phyloP scores from a whole-genome alignment of 2,329 filamentous ascomycete genomes.

The Raffaelea ambrosiae region DNA sequence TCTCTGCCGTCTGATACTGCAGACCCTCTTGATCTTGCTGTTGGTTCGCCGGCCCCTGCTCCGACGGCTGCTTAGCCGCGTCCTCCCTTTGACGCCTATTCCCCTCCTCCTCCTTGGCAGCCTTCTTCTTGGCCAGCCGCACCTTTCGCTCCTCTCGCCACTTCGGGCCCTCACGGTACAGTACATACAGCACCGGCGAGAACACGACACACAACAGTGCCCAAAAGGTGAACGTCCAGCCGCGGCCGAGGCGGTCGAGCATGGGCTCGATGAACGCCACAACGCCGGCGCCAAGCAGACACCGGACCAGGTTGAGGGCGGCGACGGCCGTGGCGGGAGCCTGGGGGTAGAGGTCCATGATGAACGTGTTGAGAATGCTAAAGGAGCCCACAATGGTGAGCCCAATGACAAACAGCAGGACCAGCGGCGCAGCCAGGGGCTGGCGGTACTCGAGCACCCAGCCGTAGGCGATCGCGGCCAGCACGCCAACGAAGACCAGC shows the following conservation, averaged over 20 bases:
- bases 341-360: constrained; percentile 55
- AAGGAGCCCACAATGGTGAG: constrained; percentile 53
- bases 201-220: constrained; percentile 39
- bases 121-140: constrained; percentile 21
- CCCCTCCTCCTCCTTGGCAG: constrained; percentile 15
- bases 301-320: constrained; percentile 56
- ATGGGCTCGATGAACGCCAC: constrained; percentile 53
- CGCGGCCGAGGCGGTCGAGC: constrained; percentile 46
- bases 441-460: constrained; percentile 35
- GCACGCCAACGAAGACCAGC: constrained; percentile 44
- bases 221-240: constrained; percentile 56
- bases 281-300: constrained; percentile 48
- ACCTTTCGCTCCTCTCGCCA: constrained; percentile 31
- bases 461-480: constrained; percentile 45
- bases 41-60: no score
- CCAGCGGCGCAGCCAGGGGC: constrained; percentile 44
- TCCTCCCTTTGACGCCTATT: background rate
- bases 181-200: constrained; percentile 39
- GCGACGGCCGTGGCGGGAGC: constrained; percentile 55
- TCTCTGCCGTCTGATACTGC: no score
- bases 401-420: constrained; percentile 49
- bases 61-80: no score
- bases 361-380: constrained; percentile 52
- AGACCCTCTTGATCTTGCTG: no score
- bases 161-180: constrained; percentile 43